Evolutionary conservation across 2,329 filamentous ascomycete species (phyloP).

Genomic region (Neofusicoccum cordaticola): DNA sequence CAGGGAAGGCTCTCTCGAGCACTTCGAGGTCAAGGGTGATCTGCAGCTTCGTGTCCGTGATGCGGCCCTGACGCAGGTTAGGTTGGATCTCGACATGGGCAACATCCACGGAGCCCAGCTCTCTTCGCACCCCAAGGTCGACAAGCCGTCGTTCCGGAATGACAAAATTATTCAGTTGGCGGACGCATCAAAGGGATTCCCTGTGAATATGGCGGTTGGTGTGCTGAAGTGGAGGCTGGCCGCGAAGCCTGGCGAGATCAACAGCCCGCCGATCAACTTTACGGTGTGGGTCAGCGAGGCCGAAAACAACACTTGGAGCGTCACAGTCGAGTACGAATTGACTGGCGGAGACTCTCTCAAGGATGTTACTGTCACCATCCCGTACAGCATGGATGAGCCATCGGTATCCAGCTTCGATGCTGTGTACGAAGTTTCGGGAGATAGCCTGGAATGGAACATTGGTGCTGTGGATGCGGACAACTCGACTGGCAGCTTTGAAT

Average conservation of each 20-base stretch:
- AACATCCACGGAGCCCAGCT: slow-evolving; percentile 84
- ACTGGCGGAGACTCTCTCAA: slow-evolving; percentile 74
- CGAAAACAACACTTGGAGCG: slow-evolving; percentile 72
- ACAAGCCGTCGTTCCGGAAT: slow-evolving; percentile 80
- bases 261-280: slow-evolving; percentile 87
- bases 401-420: slow-evolving; percentile 90
- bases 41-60: slow-evolving; percentile 88
- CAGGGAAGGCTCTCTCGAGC: slow-evolving; percentile 81
- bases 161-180: slow-evolving; percentile 85
- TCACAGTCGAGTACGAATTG: slow-evolving; percentile 95
- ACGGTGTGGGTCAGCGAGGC: slow-evolving; percentile 97
- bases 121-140: slow-evolving; percentile 94
- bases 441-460: slow-evolving; percentile 91
- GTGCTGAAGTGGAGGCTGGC: slow-evolving; percentile 90
- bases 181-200: slow-evolving; percentile 84
- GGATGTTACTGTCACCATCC: slow-evolving; percentile 84
- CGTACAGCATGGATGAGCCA: slow-evolving; percentile 81
- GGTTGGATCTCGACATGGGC: slow-evolving; percentile 73
- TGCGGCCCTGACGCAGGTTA: slow-evolving; percentile 84
- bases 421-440: slow-evolving; percentile 87
- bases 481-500: slow-evolving; percentile 84
- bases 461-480: slow-evolving; percentile 82
- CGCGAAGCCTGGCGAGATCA: slow-evolving; percentile 75
- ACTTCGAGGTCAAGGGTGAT: slow-evolving; percentile 86
- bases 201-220: slow-evolving; percentile 87